phyloP scores from a whole-genome alignment of 23 red algal genomes.

The Chondrus crispus region DNA sequence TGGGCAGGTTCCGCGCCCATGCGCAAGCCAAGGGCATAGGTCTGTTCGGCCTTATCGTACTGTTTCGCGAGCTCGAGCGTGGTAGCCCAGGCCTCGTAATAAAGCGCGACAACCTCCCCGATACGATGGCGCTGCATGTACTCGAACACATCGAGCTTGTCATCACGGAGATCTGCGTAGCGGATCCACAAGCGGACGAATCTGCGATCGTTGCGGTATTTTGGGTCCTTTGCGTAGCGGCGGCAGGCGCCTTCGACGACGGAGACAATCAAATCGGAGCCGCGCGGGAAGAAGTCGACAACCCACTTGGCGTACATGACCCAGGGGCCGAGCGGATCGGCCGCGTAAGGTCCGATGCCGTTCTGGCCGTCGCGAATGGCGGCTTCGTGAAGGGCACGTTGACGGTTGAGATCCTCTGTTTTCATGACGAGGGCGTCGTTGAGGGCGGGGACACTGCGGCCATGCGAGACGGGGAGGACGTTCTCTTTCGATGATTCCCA shows the following conservation, averaged over 20 bases:
- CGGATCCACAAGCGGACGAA: constrained; percentile 84
- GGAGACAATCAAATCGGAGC: constrained; percentile 11
- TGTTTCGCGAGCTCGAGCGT: constrained; percentile 77
- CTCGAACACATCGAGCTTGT: constrained; percentile 72
- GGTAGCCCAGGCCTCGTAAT: constrained; percentile 91
- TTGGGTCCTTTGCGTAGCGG: constrained; percentile 32
- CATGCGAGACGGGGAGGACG: constrained; percentile 36
- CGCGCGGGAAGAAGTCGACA: constrained; percentile 30
- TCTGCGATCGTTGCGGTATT: constrained; percentile 67
- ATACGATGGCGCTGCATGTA: constrained; percentile 70
- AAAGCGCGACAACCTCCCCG: constrained; percentile 57
- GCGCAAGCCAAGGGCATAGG: constrained; percentile 47
- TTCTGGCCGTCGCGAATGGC: not conserved
- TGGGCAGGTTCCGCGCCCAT: constrained; percentile 54
- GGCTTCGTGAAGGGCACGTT: not conserved
- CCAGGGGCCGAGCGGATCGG: not conserved
- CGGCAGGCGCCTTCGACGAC: constrained; percentile 49
- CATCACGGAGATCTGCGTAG: constrained; percentile 65
- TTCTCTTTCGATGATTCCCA: constrained; percentile 81
- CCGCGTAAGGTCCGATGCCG: not conserved
- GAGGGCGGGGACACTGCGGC: constrained; percentile 34
- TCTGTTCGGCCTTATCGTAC: constrained; percentile 64
- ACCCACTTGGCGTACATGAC: constrained; percentile 19
- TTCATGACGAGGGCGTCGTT: constrained; percentile 16
- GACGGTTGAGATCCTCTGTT: constrained; percentile 16